Percentiles rank a stretch among this genome's conserved stretches.
Evolutionary conservation across 768 basidiomycete genomes (phyloP).

Genomic region (Polyporus arcularius): DNA sequence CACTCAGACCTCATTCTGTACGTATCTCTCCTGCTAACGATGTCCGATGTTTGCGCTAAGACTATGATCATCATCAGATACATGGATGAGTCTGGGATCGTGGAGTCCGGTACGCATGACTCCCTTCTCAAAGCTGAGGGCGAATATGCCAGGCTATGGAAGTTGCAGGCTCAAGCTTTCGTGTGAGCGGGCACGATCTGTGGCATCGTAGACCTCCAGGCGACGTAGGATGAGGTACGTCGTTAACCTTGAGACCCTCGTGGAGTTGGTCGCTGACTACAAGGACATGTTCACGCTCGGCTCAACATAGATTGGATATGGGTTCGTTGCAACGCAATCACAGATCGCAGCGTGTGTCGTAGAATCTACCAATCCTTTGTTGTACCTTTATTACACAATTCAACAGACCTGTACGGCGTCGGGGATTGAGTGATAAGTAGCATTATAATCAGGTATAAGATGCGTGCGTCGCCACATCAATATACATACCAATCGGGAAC

Average conservation of each 20-base stretch:
- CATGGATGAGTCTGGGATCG: constrained; percentile 60
- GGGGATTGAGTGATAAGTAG: too few species aligned
- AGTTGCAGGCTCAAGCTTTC: constrained; percentile 70
- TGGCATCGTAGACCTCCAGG: not conserved
- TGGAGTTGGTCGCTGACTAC: not conserved
- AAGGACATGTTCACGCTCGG: not conserved
- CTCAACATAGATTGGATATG: too few species aligned
- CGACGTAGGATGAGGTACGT: not conserved
- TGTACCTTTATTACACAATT: too few species aligned
- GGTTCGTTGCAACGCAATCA: too few species aligned
- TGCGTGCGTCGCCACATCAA: too few species aligned
- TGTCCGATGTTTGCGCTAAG: not conserved
- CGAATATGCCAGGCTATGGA: constrained; percentile 73
- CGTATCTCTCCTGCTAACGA: not conserved
- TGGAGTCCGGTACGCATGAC: constrained; percentile 70
- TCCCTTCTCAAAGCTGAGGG: constrained; percentile 53
- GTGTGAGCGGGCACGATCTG: constrained; percentile 25
- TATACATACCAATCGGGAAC: too few species aligned
- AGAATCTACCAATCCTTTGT: too few species aligned
- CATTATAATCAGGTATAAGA: too few species aligned
- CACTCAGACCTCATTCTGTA: constrained; percentile 62
- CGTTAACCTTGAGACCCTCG: too few species aligned
- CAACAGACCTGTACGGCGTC: too few species aligned
- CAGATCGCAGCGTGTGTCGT: too few species aligned
- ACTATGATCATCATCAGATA: constrained; percentile 44